Evolutionary conservation across 176 grass and related monocot species (phyloP), one percentile per base, ranked within the genome.

Genomic region (Guadua angustifolia): DNA sequence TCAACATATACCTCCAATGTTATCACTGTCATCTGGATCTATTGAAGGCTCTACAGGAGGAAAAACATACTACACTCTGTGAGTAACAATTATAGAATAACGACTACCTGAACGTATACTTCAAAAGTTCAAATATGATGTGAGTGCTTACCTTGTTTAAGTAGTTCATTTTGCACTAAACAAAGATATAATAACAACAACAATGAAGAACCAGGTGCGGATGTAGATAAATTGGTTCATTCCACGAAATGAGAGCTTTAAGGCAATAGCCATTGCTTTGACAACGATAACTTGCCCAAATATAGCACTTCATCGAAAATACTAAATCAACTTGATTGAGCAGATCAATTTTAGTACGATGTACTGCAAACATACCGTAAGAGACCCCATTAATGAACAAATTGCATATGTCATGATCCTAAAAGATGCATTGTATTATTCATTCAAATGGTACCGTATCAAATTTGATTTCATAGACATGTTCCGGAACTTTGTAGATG

Each of bases 311-410:
- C 21, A 51, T 83, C 57, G 57, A 38, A 45, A 3, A 10, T 63
- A 64, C 0, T 25, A 39, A 53, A 39, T 57, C n/a, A 39, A 62
- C 35, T 5, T 16, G 25, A 45, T 46, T 64, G 9, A 64, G 50
- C 71, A 35, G 71, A 47, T 75, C 16, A 81, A 55, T 42, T 66
- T 26, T 80, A 46, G 45, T 64, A 74, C 52, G 11, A 76, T 56
- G 59, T 72, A 58, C 38, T 70, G 78, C n/a, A 10, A 59, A 67
- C 74, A 50, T 92, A 95, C 96, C 86, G 89, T 99, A 51, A 99
- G 87, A 82, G 96, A 99, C 73, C 96, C 96, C 78, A 99, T 94
- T 35, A 99, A 75, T 1, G 96, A 95, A 87, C 93, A 99, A 74
- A 99, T 99, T 77, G 89, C 87, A 74, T n/a, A n/a, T n/a, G n/a